phyloP scores from a whole-genome alignment of 345 rosid genomes.

The Chamaenerion angustifolium region DNA sequence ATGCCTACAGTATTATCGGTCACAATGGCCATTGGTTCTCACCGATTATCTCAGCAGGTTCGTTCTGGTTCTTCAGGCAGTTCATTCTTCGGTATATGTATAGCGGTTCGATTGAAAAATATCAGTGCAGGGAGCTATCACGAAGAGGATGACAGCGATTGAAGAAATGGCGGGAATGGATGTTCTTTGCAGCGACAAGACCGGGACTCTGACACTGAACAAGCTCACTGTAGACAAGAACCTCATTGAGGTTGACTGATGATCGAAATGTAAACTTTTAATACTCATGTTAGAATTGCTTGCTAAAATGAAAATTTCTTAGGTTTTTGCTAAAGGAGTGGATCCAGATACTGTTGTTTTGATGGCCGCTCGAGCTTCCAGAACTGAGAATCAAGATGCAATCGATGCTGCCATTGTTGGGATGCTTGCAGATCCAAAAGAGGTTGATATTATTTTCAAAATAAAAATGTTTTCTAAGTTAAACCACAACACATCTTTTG shows the following conservation, averaged over 20 bases:
- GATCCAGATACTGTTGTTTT: slow-evolving; percentile 76
- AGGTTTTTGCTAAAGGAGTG: slow-evolving; percentile 90
- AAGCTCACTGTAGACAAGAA: slow-evolving; percentile 90
- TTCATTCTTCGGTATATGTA: background rate
- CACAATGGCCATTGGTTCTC: slow-evolving; percentile 99
- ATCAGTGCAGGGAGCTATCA: slow-evolving; percentile 78
- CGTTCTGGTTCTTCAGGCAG: background rate
- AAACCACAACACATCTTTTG: too few species aligned
- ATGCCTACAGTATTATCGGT: slow-evolving; percentile 98
- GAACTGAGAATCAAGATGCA: slow-evolving; percentile 92
- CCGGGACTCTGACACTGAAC: slow-evolving; percentile 94
- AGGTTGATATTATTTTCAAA: slow-evolving; percentile 51
- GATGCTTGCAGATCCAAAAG: slow-evolving; percentile 96
- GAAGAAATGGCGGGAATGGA: slow-evolving; percentile 99
- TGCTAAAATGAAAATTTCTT: background rate
- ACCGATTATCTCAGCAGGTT: slow-evolving; percentile 92
- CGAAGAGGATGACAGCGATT: slow-evolving; percentile 98
- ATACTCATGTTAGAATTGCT: background rate
- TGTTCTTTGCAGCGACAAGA: slow-evolving; percentile 97
- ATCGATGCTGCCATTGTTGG: slow-evolving; percentile 93
- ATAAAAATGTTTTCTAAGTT: too few species aligned
- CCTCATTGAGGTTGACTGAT: slow-evolving; percentile 90
- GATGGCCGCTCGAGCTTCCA: slow-evolving; percentile 98
- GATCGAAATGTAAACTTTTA: too few species aligned
- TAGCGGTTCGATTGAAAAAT: slow-evolving; percentile 1